A percentile compares a stretch with the other conserved stretches of the same genome.
phyloP scores from a whole-genome alignment of 163 green algal species.

The Chlorella variabilis region DNA sequence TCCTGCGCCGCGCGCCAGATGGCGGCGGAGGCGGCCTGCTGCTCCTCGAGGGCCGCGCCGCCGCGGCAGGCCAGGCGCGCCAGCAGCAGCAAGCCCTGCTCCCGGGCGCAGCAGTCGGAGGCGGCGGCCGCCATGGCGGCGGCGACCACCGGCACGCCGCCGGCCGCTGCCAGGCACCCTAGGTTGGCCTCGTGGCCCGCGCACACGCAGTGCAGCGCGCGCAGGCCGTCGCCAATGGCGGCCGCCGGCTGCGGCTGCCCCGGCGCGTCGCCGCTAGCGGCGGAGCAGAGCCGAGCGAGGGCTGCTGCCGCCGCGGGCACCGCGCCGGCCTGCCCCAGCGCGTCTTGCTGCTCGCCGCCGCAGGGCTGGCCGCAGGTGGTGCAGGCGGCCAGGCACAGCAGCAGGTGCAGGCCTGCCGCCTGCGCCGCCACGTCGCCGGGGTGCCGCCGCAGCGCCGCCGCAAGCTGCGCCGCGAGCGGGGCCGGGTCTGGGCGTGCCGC shows the following conservation, averaged over 20 bases:
- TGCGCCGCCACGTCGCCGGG: not conserved
- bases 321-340: conserved; percentile 10
- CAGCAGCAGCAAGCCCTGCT: conserved; percentile 35
- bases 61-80: conserved; percentile 28
- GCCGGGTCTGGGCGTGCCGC: not conserved
- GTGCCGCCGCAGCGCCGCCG: conserved; percentile 7
- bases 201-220: conserved; percentile 28
- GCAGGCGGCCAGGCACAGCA: conserved; percentile 26
- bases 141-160: conserved; percentile 8
- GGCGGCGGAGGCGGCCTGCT: conserved; percentile 8
- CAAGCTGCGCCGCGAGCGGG: not conserved
- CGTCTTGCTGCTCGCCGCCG: not conserved
- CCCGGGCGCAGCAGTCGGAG: not conserved
- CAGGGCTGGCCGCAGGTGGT: not conserved
- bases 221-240: conserved; percentile 5
- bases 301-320: conserved; percentile 3
- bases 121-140: not conserved
- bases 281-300: conserved; percentile 3
- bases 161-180: conserved; percentile 3
- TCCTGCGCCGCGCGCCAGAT: conserved; percentile 23
- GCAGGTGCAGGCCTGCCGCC: conserved; percentile 23
- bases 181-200: conserved; percentile 5
- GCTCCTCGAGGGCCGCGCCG: not conserved
- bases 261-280: not conserved
- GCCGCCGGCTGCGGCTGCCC: not conserved